These are phyloP conservation scores for Aurantiochytrium sp. DNA, from an alignment of 108 stramenopile genomes.

Conservation along the genomic window DNA sequence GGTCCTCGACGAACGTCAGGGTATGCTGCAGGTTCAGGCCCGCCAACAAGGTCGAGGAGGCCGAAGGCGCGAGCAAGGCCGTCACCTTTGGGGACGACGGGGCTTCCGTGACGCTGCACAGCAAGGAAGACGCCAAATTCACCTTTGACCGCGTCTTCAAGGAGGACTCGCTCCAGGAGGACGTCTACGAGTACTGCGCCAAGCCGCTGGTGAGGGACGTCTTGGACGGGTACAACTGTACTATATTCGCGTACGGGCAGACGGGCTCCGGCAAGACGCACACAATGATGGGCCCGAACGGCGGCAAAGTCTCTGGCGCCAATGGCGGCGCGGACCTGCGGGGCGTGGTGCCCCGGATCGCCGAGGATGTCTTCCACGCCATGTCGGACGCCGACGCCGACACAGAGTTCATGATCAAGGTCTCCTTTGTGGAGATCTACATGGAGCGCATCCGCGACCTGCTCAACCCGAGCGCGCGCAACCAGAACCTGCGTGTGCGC, in stretches of 20 bases:
- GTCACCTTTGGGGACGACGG: not conserved
- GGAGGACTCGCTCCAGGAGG: slow-evolving; percentile 30
- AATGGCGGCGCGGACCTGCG: not conserved
- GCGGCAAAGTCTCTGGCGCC: not conserved
- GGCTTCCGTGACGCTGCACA: not conserved
- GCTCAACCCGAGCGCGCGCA: not conserved
- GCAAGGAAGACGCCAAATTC: slow-evolving; percentile 32
- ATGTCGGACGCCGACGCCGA: not conserved
- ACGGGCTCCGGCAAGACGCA: slow-evolving; percentile 46
- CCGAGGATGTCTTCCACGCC: not conserved
- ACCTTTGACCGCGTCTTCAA: slow-evolving; percentile 47
- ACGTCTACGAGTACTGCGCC: slow-evolving; percentile 36
- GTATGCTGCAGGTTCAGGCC: slow-evolving; percentile 3
- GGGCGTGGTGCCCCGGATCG: slow-evolving; percentile 34
- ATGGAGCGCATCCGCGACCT: slow-evolving; percentile 43
- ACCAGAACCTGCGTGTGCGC: slow-evolving; percentile 56
- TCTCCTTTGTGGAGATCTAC: slow-evolving; percentile 44
- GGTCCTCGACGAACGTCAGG: not conserved
- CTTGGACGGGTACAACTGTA: slow-evolving; percentile 53
- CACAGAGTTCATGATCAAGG: slow-evolving; percentile 38
- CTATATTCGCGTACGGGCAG: slow-evolving; percentile 62
- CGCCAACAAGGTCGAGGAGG: not conserved
- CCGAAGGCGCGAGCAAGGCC: not conserved
- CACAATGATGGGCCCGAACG: slow-evolving; percentile 39
- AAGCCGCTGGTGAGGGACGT: slow-evolving; percentile 17